These are phyloP conservation scores for Rostrohypoxylon terebratum DNA, from an alignment of 495 filamentous ascomycete genomes.

Conservation along the genomic window DNA sequence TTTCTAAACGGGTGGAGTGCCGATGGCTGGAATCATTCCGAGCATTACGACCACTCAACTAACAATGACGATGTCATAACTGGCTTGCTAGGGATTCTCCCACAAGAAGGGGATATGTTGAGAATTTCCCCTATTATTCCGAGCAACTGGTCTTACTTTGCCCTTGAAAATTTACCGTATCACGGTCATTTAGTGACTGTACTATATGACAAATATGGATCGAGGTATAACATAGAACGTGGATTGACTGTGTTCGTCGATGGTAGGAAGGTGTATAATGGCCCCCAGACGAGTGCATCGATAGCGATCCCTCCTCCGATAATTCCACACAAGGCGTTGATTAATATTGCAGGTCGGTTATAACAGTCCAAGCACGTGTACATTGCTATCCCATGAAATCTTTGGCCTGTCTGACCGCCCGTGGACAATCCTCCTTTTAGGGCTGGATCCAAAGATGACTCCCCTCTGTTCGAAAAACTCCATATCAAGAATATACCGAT, in stretches of 20 bases:
- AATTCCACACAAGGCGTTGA: slow-evolving; percentile 35
- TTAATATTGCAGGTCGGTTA: slow-evolving; percentile 55
- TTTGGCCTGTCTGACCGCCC: background rate
- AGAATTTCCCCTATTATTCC: slow-evolving; percentile 57
- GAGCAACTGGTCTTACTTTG: slow-evolving; percentile 58
- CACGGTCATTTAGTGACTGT: slow-evolving; percentile 58
- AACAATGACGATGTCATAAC: slow-evolving; percentile 62
- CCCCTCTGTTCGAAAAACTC: background rate
- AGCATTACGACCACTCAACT: slow-evolving; percentile 62
- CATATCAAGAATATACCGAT: background rate
- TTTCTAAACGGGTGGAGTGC: slow-evolving; percentile 55
- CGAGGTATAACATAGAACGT: slow-evolving; percentile 49
- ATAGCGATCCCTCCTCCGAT: slow-evolving; percentile 40
- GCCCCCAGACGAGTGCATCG: slow-evolving; percentile 26
- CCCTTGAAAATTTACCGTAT: slow-evolving; percentile 58
- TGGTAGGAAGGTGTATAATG: slow-evolving; percentile 47
- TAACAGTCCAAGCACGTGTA: background rate
- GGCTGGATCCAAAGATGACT: background rate
- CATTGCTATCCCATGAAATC: background rate
- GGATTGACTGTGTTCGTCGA: slow-evolving; percentile 57
- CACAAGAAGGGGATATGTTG: slow-evolving; percentile 51
- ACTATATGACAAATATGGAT: slow-evolving; percentile 55
- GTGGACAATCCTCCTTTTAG: background rate
- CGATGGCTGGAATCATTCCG: slow-evolving; percentile 56
- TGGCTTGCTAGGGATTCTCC: slow-evolving; percentile 57